Evolutionary conservation across 768 basidiomycete genomes (phyloP), one percentile per base, ranked within the genome.

Genomic region (Boletales sp.): DNA sequence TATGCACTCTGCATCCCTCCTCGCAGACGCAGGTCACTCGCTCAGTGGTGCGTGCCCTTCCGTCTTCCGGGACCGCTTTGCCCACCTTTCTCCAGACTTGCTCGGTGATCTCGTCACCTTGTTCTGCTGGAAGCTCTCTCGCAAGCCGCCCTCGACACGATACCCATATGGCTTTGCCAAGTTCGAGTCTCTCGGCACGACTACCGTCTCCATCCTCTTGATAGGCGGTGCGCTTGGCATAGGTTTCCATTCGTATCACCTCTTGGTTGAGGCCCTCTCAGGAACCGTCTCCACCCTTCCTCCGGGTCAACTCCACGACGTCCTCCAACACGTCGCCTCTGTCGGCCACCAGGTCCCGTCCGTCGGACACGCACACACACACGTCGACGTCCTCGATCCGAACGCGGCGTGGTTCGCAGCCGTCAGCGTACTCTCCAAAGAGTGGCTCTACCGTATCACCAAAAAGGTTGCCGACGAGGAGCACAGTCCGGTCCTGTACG

Each of bases 331-430:
- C 32, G 67, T 83, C 17, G 76, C 83, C 11, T 71, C 78, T 14
- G 72, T 75, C 32, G 83, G 80, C 19, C 78, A 83, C 27, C 71
- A 72, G n/a, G 62, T 80, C 11, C 80, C 84, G 6, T 42, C 61
- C 18, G 78, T 82, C 30, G 73, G 66, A 8, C 82, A 89, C 60
- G 72, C 59, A 34, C 83, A 84, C 58, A 69, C 72, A 3, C 82
- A 84, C 18, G 70, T 72, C 1, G 80, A 72, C 35, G 69, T 72
- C 6, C 74, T 97, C 6, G 93, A 97, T 64, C 88, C 91, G 37
- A 94, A 98, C 63, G 97, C 97, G 17, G 93, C 94, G 27, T 98
- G 94, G 94, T 94, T 97, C 60, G 97, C 97, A 8, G 82, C 83
- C 1, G 60, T 83, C 18, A 84, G 90, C 55, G 82, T 98, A 3